Base-by-base conservation (phyloP, 805 yeast genomes). In the Candida xiaguanensis region DNA sequence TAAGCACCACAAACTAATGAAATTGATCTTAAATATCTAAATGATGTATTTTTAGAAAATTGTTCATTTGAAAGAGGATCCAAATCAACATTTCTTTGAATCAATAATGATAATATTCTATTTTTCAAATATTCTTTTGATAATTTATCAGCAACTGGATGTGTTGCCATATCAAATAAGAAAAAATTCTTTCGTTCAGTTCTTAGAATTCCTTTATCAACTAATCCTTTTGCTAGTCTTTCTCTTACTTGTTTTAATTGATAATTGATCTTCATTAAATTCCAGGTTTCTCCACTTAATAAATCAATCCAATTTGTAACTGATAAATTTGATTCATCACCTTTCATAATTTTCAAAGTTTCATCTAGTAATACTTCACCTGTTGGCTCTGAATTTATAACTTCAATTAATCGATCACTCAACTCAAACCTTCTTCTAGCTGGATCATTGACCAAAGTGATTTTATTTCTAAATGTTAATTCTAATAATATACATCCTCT, bases 191-290 rank as follows among this genome's bases (percentile, higher is more conserved):
- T 88, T 61, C 95, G 80, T 63, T 93, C 99, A 6, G 99, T 93
- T 67, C 96, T 82, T 55, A 95, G 74, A 33, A 93, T 82, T 16
- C 99, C 98, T 66, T 93, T 93, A 62, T 93, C 99, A 27, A 95
- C 99, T 38, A 93, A 72, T 0, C 99, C 99, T 64, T 93, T 93
- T 40, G 96, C 95, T 47, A 93, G 72, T 51, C 99, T 76, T 65
- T 93, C 99, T 57, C 99, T 80, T 4, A 93, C 99, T 67, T 93
- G 99, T 58, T 93, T 93, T 60, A 93, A 76, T 66, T 93, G 99
- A 67, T 91, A 93, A 55, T 83, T 85, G 51, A 91, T 89, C 59
- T 93, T 93, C 78, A 90, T 75, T 50, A 93, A 67, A 63, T 91
- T 93, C 99, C 99, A 93, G 4, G 99, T 93, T 61, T 93, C 99